A percentile compares a stretch with the other conserved stretches of the same genome.
Evolutionary conservation across 2,329 filamentous ascomycete species (phyloP).

Genomic region (Botrytis galanthina): DNA sequence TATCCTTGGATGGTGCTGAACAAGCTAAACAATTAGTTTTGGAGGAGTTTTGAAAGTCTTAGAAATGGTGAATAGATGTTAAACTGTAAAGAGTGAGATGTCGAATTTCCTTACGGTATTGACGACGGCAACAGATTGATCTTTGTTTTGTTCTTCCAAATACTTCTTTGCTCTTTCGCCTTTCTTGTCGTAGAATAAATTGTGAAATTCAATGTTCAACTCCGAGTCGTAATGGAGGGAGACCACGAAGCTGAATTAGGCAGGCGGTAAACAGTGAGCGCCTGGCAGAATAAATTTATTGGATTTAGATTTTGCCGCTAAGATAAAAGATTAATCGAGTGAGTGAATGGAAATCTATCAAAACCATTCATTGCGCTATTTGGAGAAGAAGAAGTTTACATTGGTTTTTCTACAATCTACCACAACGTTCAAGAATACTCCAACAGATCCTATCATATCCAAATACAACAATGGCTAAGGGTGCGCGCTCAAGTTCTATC

Average conservation of each 20-base stretch:
- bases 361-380: conserved; percentile 6
- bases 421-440: not conserved
- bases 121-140: not conserved
- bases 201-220: conserved; percentile 2
- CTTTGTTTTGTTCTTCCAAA: not conserved
- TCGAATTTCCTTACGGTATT: not conserved
- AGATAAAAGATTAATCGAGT: conserved; percentile 18
- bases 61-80: not conserved
- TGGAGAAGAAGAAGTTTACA: not conserved
- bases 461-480: conserved; percentile 75
- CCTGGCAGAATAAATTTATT: not conserved
- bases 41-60: not conserved
- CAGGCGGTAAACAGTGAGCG: not conserved
- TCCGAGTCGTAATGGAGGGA: not conserved
- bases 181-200: not conserved
- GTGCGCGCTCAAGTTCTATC: conserved; percentile 71
- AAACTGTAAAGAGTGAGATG: not conserved
- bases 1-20: conserved; percentile 8
- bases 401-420: not conserved
- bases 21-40: conserved; percentile 12
- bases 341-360: not conserved
- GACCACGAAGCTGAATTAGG: not conserved
- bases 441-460: too few species aligned
- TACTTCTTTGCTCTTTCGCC: not conserved
- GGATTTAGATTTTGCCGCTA: conserved; percentile 9